Evolutionary conservation across 2,329 filamentous ascomycete genomes (phyloP).

Genomic region (Xylariaceae sp.): DNA sequence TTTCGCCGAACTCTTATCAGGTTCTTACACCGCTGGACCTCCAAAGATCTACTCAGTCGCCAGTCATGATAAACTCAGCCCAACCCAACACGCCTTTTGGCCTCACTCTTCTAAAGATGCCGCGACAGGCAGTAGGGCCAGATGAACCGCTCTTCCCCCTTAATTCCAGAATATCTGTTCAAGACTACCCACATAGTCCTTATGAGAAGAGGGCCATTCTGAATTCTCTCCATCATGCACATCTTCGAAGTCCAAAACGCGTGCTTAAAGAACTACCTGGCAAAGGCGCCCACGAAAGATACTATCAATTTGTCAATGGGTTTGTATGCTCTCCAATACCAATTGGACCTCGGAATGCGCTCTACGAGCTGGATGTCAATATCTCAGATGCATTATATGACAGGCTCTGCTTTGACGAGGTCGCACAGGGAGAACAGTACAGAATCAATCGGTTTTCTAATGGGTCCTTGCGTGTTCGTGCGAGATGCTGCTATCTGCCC

Average conservation of each 20-base stretch:
- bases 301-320: slow-evolving; percentile 56
- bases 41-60: background rate
- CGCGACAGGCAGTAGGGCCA: background rate
- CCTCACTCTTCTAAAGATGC: background rate
- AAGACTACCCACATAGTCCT: slow-evolving; percentile 40
- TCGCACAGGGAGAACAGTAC: too few species aligned
- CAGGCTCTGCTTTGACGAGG: too few species aligned
- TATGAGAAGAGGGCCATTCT: slow-evolving; percentile 40
- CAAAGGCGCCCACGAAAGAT: slow-evolving; percentile 27
- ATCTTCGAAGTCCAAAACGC: slow-evolving; percentile 46
- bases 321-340: slow-evolving; percentile 47
- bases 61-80: background rate
- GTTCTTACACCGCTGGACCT: background rate
- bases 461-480: slow-evolving; percentile 59
- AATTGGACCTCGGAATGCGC: slow-evolving; percentile 32
- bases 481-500: slow-evolving; percentile 57
- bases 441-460: slow-evolving; percentile 40
- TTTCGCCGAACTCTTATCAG: background rate
- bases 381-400: slow-evolving; percentile 36
- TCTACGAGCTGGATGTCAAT: slow-evolving; percentile 45
- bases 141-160: slow-evolving; percentile 24
- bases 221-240: slow-evolving; percentile 44
- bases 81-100: slow-evolving; percentile 7
- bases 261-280: slow-evolving; percentile 26
- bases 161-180: slow-evolving; percentile 17